Conservation (phyloP, 2,329 filamentous ascomycete species). For the Aspergillus hortae region DNA sequence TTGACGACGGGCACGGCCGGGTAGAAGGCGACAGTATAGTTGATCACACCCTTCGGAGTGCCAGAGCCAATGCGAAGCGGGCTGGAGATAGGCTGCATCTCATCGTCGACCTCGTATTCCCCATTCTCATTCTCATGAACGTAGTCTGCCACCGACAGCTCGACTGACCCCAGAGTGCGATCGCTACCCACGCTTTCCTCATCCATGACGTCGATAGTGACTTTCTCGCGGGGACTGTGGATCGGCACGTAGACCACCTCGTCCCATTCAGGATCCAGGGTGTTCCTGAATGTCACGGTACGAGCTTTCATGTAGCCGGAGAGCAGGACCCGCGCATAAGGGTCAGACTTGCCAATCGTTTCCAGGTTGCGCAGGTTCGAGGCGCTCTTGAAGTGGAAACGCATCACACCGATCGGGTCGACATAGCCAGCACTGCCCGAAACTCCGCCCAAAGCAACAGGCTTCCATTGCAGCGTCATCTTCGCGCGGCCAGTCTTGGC, state of each 20-base stretch:
- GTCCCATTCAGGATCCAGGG: constrained; percentile 92
- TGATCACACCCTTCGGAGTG: constrained; percentile 71
- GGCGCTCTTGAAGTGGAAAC: constrained; percentile 84
- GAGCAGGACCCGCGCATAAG: constrained; percentile 82
- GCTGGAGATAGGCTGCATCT: constrained; percentile 64
- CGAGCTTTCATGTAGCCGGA: constrained; percentile 87
- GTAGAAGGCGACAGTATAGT: constrained; percentile 84
- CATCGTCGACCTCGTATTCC: constrained; percentile 74
- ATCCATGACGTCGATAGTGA: constrained; percentile 94
- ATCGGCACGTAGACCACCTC: constrained; percentile 93
- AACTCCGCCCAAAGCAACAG: constrained; percentile 79
- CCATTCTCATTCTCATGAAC: constrained; percentile 73
- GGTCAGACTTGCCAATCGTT: constrained; percentile 93
- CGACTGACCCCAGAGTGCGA: constrained; percentile 76
- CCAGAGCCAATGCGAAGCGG: constrained; percentile 71
- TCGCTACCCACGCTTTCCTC: constrained; percentile 90
- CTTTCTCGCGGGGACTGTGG: constrained; percentile 76
- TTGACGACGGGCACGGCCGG: constrained; percentile 84
- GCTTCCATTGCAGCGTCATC: constrained; percentile 91
- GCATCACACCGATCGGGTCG: constrained; percentile 90
- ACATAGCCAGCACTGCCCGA: constrained; percentile 79
- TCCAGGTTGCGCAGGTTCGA: constrained; percentile 85
- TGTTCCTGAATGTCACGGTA: constrained; percentile 94
- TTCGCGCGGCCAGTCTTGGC: constrained; percentile 82
- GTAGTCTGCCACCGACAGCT: constrained; percentile 74